Base-by-base conservation (phyloP, 2,329 filamentous ascomycete species). In the Hymenoscyphus fraxineus region DNA sequence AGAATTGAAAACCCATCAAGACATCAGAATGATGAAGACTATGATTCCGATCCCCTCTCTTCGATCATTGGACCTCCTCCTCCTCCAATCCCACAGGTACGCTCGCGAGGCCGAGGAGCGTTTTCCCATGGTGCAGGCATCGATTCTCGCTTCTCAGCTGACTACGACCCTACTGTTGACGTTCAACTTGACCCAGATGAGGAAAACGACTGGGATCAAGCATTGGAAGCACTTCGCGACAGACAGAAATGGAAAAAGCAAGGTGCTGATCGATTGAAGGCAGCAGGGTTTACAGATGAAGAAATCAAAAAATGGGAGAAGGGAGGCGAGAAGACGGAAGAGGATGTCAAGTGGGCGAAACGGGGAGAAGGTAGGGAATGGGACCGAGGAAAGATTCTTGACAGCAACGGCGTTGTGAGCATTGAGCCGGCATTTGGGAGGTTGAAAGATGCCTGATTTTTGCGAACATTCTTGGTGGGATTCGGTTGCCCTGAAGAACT, bases 251-350 rank as follows among this genome's bases (percentile, higher is more conserved):
- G 90, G 86, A 88, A 86, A 72, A 83, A 88, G 67, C 86, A 88
- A 69, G 91, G 92, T 38, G 90, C 90, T 6, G 88, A 93, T 61
- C 81, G 93, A 64, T 78, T 97, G 65, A 87, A 87, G 40, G 85
- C 85, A 22, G 92, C 91, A 0, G 93, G 93, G 0, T 96, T 96
- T 73, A 86, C 85, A 1, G 90, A 93, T 16, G 85, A 87, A 4
- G 85, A 93, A 71, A 85, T 97, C 65, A 81, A 83, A 71, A 87
- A 87, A 68, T 92, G 89, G 86, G 87, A 89, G 74, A 86, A 81
- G 60, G 83, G 85, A 27, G 80, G 81, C 1, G 84, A 85, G 73
- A 82, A 84, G 62, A 79, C 81, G 44, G 85, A 88, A 66, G 84
- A 86, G 44, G 85, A 88, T 71, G 88, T 96, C 2, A 84, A 80